Conservation (phyloP, 352 stramenopile genomes). For the Globisporangium carolinianum region DNA sequence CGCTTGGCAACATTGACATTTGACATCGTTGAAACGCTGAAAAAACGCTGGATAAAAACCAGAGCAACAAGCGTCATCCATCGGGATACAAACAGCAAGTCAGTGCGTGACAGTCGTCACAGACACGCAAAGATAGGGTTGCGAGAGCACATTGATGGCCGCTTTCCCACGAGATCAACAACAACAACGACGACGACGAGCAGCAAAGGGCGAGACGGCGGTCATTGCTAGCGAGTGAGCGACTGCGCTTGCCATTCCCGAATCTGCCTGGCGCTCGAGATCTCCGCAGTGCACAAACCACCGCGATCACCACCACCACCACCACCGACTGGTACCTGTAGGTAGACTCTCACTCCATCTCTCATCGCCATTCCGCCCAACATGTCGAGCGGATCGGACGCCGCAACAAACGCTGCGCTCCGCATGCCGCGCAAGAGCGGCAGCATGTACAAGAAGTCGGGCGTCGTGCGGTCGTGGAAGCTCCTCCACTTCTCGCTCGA, state of each 20-base stretch:
- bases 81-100: not conserved
- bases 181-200: too few species aligned
- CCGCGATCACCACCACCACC: not conserved
- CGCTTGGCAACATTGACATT: not conserved
- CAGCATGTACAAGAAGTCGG: slow-evolving; percentile 68
- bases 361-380: not conserved
- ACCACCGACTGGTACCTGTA: not conserved
- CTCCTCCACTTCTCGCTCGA: slow-evolving; percentile 62
- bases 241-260: too few species aligned
- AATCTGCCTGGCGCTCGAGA: too few species aligned
- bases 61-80: not conserved
- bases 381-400: slow-evolving; percentile 5
- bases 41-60: not conserved
- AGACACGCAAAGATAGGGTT: not conserved
- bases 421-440: slow-evolving; percentile 28
- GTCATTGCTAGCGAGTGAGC: too few species aligned
- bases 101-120: not conserved
- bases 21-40: not conserved
- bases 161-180: too few species aligned
- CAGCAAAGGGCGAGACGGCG: too few species aligned
- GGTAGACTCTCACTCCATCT: not conserved
- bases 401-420: too few species aligned
- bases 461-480: slow-evolving; percentile 48
- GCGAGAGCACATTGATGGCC: too few species aligned
- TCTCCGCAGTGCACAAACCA: not conserved